Percentiles rank a stretch among this genome's conserved stretches.
Evolutionary conservation across 2,329 filamentous ascomycete genomes (phyloP).

Genomic region (Phyllosticta citriasiana): DNA sequence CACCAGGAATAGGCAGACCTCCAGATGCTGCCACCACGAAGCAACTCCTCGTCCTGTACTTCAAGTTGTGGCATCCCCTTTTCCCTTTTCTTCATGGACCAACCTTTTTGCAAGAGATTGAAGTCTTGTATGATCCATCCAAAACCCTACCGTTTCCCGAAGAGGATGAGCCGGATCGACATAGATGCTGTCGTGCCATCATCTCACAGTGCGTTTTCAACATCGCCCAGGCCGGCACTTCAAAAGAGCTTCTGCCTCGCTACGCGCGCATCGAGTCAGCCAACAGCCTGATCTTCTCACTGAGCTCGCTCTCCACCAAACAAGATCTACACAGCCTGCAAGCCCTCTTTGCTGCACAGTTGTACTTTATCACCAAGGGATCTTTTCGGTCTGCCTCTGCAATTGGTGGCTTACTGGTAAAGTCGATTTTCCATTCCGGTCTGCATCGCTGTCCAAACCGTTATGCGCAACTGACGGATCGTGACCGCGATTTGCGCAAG

Average conservation of each 20-base stretch:
- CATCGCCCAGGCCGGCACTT: conserved; percentile 5
- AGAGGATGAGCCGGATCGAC: conserved; percentile 5
- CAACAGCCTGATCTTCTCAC: conserved; percentile 6
- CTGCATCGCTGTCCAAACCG: conserved; percentile 49
- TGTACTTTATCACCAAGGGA: conserved; percentile 47
- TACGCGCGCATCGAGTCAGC: conserved; percentile 10
- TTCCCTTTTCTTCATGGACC: conserved; percentile 49
- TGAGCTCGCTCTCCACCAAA: conserved; percentile 8
- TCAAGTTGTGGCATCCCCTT: conserved; percentile 48
- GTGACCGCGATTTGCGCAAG: conserved; percentile 40
- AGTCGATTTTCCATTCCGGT: conserved; percentile 47
- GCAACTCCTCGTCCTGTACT: conserved; percentile 29
- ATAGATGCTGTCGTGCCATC: conserved; percentile 6
- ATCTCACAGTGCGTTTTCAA: conserved; percentile 9
- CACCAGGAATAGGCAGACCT: conserved; percentile 6
- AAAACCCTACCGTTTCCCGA: neutral
- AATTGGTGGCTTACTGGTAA: conserved; percentile 44
- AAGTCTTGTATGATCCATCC: conserved; percentile 6
- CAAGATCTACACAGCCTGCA: conserved; percentile 24
- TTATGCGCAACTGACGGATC: conserved; percentile 39
- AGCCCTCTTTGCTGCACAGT: conserved; percentile 42
- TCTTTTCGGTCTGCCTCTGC: conserved; percentile 48
- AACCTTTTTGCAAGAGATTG: conserved; percentile 31
- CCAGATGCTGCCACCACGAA: neutral
- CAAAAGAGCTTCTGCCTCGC: conserved; percentile 1